Conservation (phyloP, 129 eudicot species). For the Pulicaria dysenterica region DNA sequence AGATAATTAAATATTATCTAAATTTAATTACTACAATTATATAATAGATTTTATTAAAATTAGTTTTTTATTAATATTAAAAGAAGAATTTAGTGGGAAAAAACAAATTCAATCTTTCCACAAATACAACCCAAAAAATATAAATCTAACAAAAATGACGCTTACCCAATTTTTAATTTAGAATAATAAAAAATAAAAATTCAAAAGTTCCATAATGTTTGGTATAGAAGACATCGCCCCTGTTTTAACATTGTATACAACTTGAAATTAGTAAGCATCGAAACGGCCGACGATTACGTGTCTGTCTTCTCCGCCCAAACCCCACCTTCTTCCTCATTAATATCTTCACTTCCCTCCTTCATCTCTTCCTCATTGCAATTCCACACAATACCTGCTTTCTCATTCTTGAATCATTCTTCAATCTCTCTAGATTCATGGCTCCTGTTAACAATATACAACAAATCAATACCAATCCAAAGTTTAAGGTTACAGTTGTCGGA, state of each 20-base stretch:
- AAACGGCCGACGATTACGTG: constrained; percentile 50
- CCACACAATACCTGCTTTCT: background rate
- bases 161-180: too few species aligned
- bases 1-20: too few species aligned
- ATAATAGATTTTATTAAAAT: too few species aligned
- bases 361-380: constrained; percentile 13
- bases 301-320: constrained; percentile 69
- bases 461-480: constrained; percentile 42
- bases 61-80: too few species aligned
- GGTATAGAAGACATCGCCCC: constrained; percentile 41
- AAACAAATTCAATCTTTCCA: too few species aligned
- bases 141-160: background rate
- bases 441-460: constrained; percentile 36
- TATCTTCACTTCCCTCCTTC: constrained; percentile 1
- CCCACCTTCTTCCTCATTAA: constrained; percentile 24
- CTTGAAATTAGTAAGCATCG: constrained; percentile 40
- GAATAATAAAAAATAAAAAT: background rate
- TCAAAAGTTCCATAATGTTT: constrained; percentile 28
- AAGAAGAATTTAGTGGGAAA: too few species aligned
- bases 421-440: constrained; percentile 41
- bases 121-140: background rate
- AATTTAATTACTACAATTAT: too few species aligned
- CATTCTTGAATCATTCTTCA: background rate
- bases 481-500: constrained; percentile 81
- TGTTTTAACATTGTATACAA: constrained; percentile 30